A percentile compares a stretch with the other conserved stretches of the same genome.
phyloP scores from a whole-genome alignment of 305 asterid species.

The Fraxinus sp. region DNA sequence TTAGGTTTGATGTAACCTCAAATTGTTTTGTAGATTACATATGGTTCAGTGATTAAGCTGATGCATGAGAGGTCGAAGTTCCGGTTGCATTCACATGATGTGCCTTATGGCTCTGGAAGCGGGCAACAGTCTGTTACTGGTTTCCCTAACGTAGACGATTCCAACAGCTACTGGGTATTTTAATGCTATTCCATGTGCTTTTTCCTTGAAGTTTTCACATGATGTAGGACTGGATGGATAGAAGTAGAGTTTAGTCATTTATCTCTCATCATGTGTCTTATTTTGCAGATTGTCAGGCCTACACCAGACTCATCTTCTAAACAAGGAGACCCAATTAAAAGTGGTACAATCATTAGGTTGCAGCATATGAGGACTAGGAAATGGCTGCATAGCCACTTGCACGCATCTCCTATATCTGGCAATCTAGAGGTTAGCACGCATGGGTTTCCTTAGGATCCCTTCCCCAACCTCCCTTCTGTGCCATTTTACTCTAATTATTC shows the following conservation, averaged over 20 bases:
- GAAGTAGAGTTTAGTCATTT: neutral
- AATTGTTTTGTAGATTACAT: conserved; percentile 36
- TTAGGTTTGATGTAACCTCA: neutral
- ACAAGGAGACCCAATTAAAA: conserved; percentile 86
- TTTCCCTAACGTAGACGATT: conserved; percentile 80
- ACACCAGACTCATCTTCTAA: conserved; percentile 53
- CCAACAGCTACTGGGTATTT: conserved; percentile 97
- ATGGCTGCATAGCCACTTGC: conserved; percentile 98
- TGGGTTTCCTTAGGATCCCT: conserved; percentile 7
- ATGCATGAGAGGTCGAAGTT: conserved; percentile 88
- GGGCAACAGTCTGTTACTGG: conserved; percentile 98
- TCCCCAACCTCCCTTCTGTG: neutral
- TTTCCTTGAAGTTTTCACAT: neutral
- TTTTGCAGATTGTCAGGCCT: conserved; percentile 69
- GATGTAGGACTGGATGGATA: neutral
- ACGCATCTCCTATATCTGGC: conserved; percentile 92
- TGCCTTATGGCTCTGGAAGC: conserved; percentile 99
- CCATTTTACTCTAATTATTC: neutral
- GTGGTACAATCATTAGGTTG: conserved; percentile 64
- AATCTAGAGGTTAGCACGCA: conserved; percentile 76
- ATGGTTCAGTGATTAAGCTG: conserved; percentile 83
- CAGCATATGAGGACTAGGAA: conserved; percentile 87
- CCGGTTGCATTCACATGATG: conserved; percentile 92
- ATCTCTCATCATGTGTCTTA: neutral
- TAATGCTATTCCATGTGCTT: conserved; percentile 9